phyloP scores from a whole-genome alignment of 2,329 filamentous ascomycete genomes.

The Aspergillus sp. region DNA sequence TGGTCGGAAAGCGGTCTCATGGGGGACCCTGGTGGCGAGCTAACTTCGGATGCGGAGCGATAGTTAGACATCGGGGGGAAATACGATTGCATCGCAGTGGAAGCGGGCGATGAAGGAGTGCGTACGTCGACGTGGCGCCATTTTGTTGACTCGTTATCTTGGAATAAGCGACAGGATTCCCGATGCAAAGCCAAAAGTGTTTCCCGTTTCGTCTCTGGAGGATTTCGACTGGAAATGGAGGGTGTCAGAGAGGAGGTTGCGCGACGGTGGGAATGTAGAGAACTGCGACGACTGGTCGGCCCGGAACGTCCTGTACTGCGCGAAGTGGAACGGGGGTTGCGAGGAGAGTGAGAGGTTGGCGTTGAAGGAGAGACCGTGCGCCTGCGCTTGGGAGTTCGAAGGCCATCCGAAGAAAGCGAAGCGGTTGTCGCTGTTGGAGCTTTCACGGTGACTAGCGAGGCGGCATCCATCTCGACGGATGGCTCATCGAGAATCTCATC shows the following conservation, averaged over 20 bases:
- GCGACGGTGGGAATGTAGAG: constrained; percentile 24
- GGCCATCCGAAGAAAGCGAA: constrained; percentile 6
- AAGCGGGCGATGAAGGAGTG: not conserved
- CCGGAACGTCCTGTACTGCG: constrained; percentile 27
- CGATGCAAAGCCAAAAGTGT: constrained; percentile 35
- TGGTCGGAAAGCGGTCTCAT: not conserved
- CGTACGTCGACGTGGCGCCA: constrained; percentile 1
- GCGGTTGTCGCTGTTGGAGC: not conserved
- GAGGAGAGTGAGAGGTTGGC: constrained; percentile 19
- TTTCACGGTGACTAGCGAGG: not conserved
- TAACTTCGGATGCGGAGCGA: constrained; percentile 7
- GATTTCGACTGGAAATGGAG: constrained; percentile 12
- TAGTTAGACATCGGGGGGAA: not conserved
- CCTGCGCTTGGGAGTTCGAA: constrained; percentile 13
- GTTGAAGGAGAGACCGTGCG: constrained; percentile 25
- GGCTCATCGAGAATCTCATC: not conserved
- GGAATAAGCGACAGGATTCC: constrained; percentile 38
- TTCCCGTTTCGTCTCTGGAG: constrained; percentile 23
- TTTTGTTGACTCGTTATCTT: constrained; percentile 12
- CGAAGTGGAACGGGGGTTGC: constrained; percentile 28
- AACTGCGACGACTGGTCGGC: constrained; percentile 23
- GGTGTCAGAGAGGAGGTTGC: constrained; percentile 20
- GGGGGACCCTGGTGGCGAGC: constrained; percentile 11
- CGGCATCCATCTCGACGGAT: constrained; percentile 3
- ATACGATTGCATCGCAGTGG: not conserved